A percentile compares a stretch with the other conserved stretches of the same genome.
phyloP scores from a whole-genome alignment of 23 red algal species.

The Gracilariopsis chorda region DNA sequence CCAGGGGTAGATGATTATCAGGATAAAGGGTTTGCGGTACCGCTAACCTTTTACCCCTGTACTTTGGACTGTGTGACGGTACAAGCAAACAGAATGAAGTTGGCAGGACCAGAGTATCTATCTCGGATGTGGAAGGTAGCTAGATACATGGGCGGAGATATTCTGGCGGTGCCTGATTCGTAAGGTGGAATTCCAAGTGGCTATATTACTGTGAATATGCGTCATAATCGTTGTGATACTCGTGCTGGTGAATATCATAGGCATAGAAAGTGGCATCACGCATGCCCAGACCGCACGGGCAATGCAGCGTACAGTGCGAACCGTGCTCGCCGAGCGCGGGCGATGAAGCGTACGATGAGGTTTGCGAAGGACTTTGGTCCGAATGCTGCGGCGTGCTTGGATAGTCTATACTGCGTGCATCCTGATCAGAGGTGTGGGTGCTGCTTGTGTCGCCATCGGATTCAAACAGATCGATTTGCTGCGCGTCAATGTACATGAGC shows the following conservation, averaged over 20 bases:
- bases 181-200: too few species aligned
- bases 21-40: too few species aligned
- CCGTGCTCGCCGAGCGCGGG: neutral
- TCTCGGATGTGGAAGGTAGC: too few species aligned
- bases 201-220: too few species aligned
- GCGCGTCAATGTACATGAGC: neutral
- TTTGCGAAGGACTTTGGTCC: neutral
- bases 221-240: too few species aligned
- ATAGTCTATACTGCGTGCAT: conserved; percentile 10
- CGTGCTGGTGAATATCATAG: neutral
- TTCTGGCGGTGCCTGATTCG: too few species aligned
- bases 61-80: too few species aligned
- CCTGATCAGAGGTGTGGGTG: neutral
- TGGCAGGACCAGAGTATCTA: too few species aligned
- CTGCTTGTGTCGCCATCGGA: neutral
- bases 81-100: too few species aligned
- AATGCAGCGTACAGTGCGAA: neutral
- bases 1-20: too few species aligned
- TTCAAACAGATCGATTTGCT: conserved; percentile 5
- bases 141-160: too few species aligned
- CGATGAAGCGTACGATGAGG: neutral
- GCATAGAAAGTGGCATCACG: neutral
- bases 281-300: neutral
- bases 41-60: too few species aligned
- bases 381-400: conserved; percentile 18